Evolutionary conservation across 805 yeast genomes (phyloP).

Genomic region (Candida qinlingensis): DNA sequence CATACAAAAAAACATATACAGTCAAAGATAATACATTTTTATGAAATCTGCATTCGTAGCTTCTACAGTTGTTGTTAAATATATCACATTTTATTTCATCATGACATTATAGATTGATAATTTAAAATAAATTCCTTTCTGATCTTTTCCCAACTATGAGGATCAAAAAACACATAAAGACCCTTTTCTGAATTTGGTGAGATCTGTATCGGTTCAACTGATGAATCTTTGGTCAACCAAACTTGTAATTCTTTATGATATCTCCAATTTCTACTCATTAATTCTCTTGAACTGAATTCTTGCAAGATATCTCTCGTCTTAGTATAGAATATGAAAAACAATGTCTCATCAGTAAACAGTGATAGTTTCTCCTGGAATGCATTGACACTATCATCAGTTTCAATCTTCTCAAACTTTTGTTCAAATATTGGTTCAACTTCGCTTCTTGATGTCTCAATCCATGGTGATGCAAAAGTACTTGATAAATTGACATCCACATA

Average conservation of each 20-base stretch:
- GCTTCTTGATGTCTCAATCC: constrained; percentile 88
- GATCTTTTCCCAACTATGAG: constrained; percentile 92
- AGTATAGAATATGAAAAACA: constrained; percentile 89
- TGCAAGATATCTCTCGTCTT: constrained; percentile 91
- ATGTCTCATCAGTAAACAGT: constrained; percentile 80
- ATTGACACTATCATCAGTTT: constrained; percentile 6
- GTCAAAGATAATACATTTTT: no score
- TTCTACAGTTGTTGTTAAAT: no score
- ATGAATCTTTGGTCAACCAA: constrained; percentile 93
- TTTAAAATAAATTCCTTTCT: constrained; percentile 61
- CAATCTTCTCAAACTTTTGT: constrained; percentile 41
- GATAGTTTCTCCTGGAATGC: constrained; percentile 40
- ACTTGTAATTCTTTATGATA: constrained; percentile 93
- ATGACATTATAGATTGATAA: constrained; percentile 56
- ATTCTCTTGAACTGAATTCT: constrained; percentile 88
- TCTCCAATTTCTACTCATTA: constrained; percentile 92
- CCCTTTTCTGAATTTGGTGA: constrained; percentile 88
- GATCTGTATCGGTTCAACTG: constrained; percentile 78
- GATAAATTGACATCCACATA: constrained; percentile 39
- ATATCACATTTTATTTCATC: no score
- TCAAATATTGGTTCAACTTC: constrained; percentile 82
- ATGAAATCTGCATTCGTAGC: no score
- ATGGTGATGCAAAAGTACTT: constrained; percentile 78
- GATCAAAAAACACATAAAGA: constrained; percentile 90
- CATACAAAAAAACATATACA: constrained; percentile 13